Base-by-base conservation (phyloP, 768 basidiomycete genomes). In the Rhodotorula toruloides region DNA sequence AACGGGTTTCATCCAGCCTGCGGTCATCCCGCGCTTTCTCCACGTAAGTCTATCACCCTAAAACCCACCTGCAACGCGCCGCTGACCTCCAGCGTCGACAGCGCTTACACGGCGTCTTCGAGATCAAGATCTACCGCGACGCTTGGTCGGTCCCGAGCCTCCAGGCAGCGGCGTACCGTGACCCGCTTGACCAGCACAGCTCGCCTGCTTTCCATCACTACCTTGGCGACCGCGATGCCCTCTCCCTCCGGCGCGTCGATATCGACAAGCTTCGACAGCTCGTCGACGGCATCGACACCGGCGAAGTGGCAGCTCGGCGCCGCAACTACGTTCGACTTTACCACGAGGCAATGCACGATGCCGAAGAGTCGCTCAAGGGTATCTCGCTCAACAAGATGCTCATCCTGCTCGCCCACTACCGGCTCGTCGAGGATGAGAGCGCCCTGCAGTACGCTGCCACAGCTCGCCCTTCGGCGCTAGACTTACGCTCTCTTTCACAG, bases 321-420 rank as follows among this genome's bases (percentile, higher is more conserved):
- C 82, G 81, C 6, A 78, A 86, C 29, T 93, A 88, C 75, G 84
- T 83, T 71, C 83, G 87, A 29, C 78, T 97, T 2, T 91, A 87
- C 73, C 88, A 94, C 74, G 94, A 97, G 80, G 92, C 93, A 4
- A 80, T 79, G 70, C n/a, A 58, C 34, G 66, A 68, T 13, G 83
- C 85, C 6, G 85, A 86, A 67, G 83, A 87, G 66, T 82, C 81
- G 39, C 85, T 85, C 2, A 82, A 84, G 57, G 92, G 92, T 14
- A 90, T 98, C 65, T 88, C 90, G 31, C 97, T 97, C 80, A 89
- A 86, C 1, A 84, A 85, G 50, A 94, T 94, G 89, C 82, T 98
- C 5, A 76, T 88, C 40, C 79, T 97, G 9, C 79, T 98, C 46
- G 87, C 90, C 2, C 94, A 96, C 76, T 87, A 97, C 79, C 92